Conservation (phyloP, 208 protist species). For the Jaenimonas drosophilae region DNA sequence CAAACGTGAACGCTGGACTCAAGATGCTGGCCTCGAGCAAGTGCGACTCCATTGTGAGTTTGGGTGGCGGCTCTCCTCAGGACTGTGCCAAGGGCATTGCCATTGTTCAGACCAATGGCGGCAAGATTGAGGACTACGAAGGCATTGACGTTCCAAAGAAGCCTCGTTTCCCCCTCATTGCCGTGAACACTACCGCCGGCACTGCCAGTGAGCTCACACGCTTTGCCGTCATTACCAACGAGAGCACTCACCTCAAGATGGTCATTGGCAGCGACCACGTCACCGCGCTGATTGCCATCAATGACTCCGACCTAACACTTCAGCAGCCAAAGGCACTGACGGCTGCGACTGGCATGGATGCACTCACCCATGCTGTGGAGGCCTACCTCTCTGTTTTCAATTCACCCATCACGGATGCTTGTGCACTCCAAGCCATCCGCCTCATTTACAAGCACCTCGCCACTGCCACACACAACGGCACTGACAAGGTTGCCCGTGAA, state of each 20-base stretch:
- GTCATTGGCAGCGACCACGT: constrained; percentile 45
- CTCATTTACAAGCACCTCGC: constrained; percentile 60
- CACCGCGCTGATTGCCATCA: constrained; percentile 66
- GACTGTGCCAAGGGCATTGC: constrained; percentile 82
- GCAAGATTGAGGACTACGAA: constrained; percentile 48
- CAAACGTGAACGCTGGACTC: constrained; percentile 41
- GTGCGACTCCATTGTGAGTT: constrained; percentile 56
- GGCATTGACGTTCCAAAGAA: constrained; percentile 34
- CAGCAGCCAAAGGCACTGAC: constrained; percentile 68
- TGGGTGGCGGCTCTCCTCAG: constrained; percentile 84
- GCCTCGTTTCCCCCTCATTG: constrained; percentile 50
- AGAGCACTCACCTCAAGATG: constrained; percentile 55
- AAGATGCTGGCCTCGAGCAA: constrained; percentile 31
- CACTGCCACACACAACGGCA: constrained; percentile 32
- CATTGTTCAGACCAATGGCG: constrained; percentile 62
- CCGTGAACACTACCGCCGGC: constrained; percentile 83
- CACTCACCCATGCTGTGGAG: constrained; percentile 85
- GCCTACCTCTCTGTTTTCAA: constrained; percentile 54
- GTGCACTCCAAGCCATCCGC: constrained; percentile 58
- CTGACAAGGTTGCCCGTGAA: constrained; percentile 40
- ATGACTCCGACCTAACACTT: constrained; percentile 71
- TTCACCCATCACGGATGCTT: constrained; percentile 54
- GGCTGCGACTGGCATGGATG: constrained; percentile 88
- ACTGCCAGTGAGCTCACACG: constrained; percentile 88
- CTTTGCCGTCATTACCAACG: constrained; percentile 81